Evolutionary conservation across 2,329 filamentous ascomycete genomes (phyloP).

Genomic region (Delphinella strobiligena): DNA sequence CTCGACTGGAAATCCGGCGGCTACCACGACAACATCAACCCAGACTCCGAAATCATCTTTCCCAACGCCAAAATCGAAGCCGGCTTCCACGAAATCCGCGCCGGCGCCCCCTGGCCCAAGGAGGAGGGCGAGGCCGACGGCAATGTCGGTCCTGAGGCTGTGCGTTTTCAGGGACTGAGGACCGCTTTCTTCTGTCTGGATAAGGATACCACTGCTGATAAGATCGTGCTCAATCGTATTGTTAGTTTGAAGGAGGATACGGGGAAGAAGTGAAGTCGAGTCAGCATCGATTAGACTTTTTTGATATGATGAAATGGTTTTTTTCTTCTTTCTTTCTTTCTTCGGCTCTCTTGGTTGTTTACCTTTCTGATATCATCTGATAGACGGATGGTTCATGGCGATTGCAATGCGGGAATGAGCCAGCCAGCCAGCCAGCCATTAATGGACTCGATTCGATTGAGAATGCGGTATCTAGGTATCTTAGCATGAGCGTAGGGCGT

Average conservation of each 20-base stretch:
- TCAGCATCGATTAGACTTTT: not conserved
- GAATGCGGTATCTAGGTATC: too few relatives aligned
- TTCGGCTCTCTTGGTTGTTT: too few relatives aligned
- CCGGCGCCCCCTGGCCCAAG: slow-evolving; percentile 69
- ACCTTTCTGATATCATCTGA: too few relatives aligned
- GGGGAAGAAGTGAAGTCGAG: slow-evolving; percentile 42
- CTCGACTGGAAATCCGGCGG: slow-evolving; percentile 58
- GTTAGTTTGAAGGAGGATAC: slow-evolving; percentile 82
- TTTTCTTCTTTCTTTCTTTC: too few relatives aligned
- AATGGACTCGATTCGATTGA: too few relatives aligned
- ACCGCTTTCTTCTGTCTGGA: slow-evolving; percentile 84
- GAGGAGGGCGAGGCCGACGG: slow-evolving; percentile 57
- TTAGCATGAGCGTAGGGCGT: too few relatives aligned
- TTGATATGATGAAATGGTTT: too few relatives aligned
- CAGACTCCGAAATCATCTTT: slow-evolving; percentile 71
- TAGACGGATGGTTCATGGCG: too few relatives aligned
- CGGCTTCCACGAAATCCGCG: slow-evolving; percentile 66
- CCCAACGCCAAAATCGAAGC: slow-evolving; percentile 67
- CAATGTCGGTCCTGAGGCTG: slow-evolving; percentile 49
- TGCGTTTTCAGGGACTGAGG: slow-evolving; percentile 84
- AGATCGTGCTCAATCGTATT: slow-evolving; percentile 79
- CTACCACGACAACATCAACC: slow-evolving; percentile 75
- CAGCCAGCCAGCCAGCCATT: too few relatives aligned
- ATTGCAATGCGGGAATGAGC: too few relatives aligned
- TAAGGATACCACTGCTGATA: slow-evolving; percentile 55